phyloP scores from a whole-genome alignment of 306 rosid species.

The Lagenaria siceraria region DNA sequence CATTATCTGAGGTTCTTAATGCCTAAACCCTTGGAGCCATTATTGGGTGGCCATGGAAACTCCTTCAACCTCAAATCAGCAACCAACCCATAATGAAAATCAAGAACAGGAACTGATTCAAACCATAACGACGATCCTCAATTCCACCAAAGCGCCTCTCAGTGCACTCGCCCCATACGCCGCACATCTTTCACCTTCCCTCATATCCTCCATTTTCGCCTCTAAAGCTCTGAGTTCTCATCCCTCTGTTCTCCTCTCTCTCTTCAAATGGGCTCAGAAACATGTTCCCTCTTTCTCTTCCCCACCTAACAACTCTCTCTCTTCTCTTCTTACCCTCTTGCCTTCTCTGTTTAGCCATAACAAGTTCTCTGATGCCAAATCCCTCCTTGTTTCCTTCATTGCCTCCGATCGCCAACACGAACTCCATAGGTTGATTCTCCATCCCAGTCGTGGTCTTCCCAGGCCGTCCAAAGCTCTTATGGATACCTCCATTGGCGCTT shows the following conservation, averaged over 20 bases:
- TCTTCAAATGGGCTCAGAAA: conserved; percentile 45
- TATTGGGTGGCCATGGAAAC: neutral
- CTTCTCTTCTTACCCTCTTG: conserved; percentile 46
- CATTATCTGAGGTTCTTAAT: neutral
- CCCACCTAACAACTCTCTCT: conserved; percentile 22
- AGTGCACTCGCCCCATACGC: conserved; percentile 21
- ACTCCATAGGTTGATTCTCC: conserved; percentile 44
- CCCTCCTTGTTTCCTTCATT: conserved; percentile 52
- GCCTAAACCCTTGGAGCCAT: neutral
- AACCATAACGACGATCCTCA: conserved; percentile 20
- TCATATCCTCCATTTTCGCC: conserved; percentile 40
- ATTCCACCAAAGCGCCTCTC: conserved; percentile 5
- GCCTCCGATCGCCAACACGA: conserved; percentile 42
- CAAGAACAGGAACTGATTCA: conserved; percentile 11
- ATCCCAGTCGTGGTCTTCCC: conserved; percentile 17
- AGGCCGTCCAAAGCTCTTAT: conserved; percentile 26
- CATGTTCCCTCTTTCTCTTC: conserved; percentile 33
- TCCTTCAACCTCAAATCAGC: neutral
- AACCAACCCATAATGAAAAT: neutral
- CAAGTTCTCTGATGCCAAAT: conserved; percentile 51
- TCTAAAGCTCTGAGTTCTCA: conserved; percentile 25
- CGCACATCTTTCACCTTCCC: conserved; percentile 34
- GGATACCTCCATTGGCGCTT: conserved; percentile 63
- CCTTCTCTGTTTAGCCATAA: conserved; percentile 44
- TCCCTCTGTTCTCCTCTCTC: conserved; percentile 36